Evolutionary conservation across 805 yeast genomes (phyloP), one percentile per base, ranked within the genome.

Genomic region (Kodamaea kaohsiungensis): DNA sequence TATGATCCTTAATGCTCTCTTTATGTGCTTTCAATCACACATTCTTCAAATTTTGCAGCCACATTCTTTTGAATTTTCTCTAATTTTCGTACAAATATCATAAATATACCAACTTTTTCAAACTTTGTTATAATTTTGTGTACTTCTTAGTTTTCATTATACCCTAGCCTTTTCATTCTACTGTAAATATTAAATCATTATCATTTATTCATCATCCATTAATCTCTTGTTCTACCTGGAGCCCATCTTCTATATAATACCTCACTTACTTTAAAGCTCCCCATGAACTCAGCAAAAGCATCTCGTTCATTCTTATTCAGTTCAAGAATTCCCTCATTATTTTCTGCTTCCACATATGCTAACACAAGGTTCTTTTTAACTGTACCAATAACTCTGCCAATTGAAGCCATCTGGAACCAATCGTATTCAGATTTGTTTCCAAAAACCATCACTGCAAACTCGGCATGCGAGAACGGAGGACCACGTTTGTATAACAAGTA

Each of bases 401-500:
- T 67, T 1, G 91, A 79, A 2, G 90, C 84, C 51, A 82, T 60
- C 30, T 69, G 68, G 46, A 76, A 83, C 92, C 87, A 65, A 76
- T 78, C 80, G 83, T 84, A 55, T 10, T 7, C 56, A 0, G 63
- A 60, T 18, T 68, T 71, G 45, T 72, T 69, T 1, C 81, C 77
- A 25, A 83, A 55, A 5, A 88, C 73, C 46, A 81, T 64, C 2
- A 90, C 72, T 6, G 93, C 89, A 67, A 83, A 89, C 65, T 91
- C 96, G 0, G 99, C 98, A 67, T 95, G 99, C 49, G 87, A 84
- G 67, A 92, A 91, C 1, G 98, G 98, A 7, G 98, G 99, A 0
- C 99, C 99, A 54, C 93, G 77, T 52, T 87, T 84, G 68, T 95
- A 95, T 4, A 95, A 75, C 7, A 95, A 71, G 68, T 76, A 87